Percentiles rank a stretch among this genome's conserved stretches.
These are phyloP conservation scores for Senecio squalidus DNA, from an alignment of 140 eudicot species.

Conservation along the genomic window DNA sequence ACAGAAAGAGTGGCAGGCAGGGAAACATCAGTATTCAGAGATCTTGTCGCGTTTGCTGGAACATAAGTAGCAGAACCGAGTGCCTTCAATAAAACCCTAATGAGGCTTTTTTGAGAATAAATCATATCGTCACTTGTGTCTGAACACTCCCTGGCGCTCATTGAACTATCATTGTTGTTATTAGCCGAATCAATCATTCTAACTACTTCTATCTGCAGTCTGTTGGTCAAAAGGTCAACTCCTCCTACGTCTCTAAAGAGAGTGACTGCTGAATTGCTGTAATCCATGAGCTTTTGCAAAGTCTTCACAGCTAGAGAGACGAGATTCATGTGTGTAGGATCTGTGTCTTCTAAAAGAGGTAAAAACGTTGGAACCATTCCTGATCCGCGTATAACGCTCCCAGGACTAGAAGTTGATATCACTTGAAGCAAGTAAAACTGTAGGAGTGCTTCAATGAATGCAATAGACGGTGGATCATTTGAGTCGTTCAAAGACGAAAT, in stretches of 20 bases:
- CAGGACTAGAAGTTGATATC: constrained; percentile 86
- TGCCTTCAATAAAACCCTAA: constrained; percentile 85
- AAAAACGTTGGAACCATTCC: constrained; percentile 98
- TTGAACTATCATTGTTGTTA: constrained; percentile 38
- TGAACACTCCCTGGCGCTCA: constrained; percentile 45
- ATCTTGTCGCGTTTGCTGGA: constrained; percentile 64
- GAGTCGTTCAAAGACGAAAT: constrained; percentile 68
- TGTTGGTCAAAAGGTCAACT: constrained; percentile 72
- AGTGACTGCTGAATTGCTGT: constrained; percentile 96
- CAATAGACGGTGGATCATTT: constrained; percentile 69
- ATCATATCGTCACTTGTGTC: constrained; percentile 43
- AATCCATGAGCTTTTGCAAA: constrained; percentile 95
- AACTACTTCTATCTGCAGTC: constrained; percentile 83
- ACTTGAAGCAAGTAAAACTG: constrained; percentile 94
- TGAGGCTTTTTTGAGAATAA: constrained; percentile 69
- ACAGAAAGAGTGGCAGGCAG: constrained; percentile 61
- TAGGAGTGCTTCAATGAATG: constrained; percentile 92
- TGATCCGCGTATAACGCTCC: constrained; percentile 85
- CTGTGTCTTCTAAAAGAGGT: constrained; percentile 84
- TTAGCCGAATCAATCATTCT: constrained; percentile 56
- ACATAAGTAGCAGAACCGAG: constrained; percentile 97
- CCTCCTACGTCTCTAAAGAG: constrained; percentile 96
- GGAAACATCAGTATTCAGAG: constrained; percentile 68
- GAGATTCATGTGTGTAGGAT: constrained; percentile 79
- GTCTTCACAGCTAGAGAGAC: constrained; percentile 91